Conservation (phyloP, 768 basidiomycete genomes). For the Kwoniella newhampshirensis region DNA sequence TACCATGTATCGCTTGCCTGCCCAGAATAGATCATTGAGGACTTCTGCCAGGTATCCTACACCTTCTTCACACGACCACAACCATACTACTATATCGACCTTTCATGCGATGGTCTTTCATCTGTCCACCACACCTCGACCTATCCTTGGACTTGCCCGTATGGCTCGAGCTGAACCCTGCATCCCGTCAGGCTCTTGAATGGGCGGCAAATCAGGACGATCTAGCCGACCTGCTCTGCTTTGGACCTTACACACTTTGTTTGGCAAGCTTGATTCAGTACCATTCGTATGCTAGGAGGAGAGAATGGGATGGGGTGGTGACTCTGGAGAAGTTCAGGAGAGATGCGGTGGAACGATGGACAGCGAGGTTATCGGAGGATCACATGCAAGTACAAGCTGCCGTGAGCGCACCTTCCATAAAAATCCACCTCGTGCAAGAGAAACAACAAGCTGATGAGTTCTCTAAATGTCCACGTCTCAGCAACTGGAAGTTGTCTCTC, state of each 20-base stretch:
- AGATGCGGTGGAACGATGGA: slow-evolving; percentile 19
- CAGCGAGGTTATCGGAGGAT: slow-evolving; percentile 1
- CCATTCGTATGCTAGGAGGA: slow-evolving; percentile 23
- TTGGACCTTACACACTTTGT: slow-evolving; percentile 20
- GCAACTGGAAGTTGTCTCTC: slow-evolving; percentile 16
- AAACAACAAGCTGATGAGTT: neutral
- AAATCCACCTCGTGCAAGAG: neutral
- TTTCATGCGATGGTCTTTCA: slow-evolving; percentile 28
- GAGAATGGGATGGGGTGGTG: slow-evolving; percentile 25
- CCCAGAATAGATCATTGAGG: neutral
- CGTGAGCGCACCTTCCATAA: slow-evolving; percentile 1
- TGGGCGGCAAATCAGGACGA: slow-evolving; percentile 28
- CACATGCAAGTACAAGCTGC: slow-evolving; percentile 18
- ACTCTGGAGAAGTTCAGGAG: slow-evolving; percentile 15
- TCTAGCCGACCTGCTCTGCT: slow-evolving; percentile 10
- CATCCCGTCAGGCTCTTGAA: slow-evolving; percentile 17
- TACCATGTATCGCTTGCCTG: neutral
- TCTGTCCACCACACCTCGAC: slow-evolving; percentile 18
- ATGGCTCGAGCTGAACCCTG: slow-evolving; percentile 12
- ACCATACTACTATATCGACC: slow-evolving; percentile 21
- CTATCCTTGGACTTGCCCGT: slow-evolving; percentile 17
- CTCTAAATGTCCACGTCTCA: neutral
- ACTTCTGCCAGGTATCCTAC: slow-evolving; percentile 14
- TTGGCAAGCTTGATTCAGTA: slow-evolving; percentile 19
- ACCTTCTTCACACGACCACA: slow-evolving; percentile 12